Percentiles rank a stretch among this genome's conserved stretches.
phyloP scores from a whole-genome alignment of 495 filamentous ascomycete genomes.

The Penicillium pancosmium region DNA sequence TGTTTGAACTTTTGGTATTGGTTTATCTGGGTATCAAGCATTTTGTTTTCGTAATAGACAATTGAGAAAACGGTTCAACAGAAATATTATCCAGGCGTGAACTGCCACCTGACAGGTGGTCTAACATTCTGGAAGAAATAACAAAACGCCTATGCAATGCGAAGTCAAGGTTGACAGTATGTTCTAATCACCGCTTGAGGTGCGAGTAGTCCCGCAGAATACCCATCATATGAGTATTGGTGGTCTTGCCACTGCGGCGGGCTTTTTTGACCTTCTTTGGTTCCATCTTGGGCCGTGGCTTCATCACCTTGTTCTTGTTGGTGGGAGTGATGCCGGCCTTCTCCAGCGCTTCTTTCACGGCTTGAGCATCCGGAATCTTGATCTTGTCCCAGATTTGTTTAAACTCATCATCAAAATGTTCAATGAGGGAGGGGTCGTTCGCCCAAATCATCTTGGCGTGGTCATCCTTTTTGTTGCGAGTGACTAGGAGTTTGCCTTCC shows the following conservation, averaged over 20 bases:
- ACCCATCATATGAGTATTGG: conserved; percentile 90
- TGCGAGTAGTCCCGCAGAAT: conserved; percentile 84
- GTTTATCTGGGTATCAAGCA: conserved; percentile 37
- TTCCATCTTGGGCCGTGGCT: conserved; percentile 56
- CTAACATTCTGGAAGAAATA: neutral
- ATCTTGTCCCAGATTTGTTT: conserved; percentile 79
- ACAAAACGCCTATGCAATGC: conserved; percentile 31
- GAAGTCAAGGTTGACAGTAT: conserved; percentile 1
- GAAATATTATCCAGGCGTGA: neutral
- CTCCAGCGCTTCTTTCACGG: conserved; percentile 73
- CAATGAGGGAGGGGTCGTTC: conserved; percentile 76
- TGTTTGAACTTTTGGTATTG: neutral
- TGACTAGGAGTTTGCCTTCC: conserved; percentile 78
- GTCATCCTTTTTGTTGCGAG: conserved; percentile 91
- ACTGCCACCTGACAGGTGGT: neutral
- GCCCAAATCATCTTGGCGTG: conserved; percentile 84
- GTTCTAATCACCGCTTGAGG: conserved; percentile 47
- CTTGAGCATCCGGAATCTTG: conserved; percentile 71
- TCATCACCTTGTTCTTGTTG: conserved; percentile 69
- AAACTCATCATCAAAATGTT: conserved; percentile 81
- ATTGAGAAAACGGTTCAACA: neutral
- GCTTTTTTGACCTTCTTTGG: conserved; percentile 65
- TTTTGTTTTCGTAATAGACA: conserved; percentile 24
- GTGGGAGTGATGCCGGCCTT: conserved; percentile 76
- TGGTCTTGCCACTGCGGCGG: conserved; percentile 78